Base-by-base conservation (phyloP, 2,329 filamentous ascomycete species). In the Exophiala mesophila region DNA sequence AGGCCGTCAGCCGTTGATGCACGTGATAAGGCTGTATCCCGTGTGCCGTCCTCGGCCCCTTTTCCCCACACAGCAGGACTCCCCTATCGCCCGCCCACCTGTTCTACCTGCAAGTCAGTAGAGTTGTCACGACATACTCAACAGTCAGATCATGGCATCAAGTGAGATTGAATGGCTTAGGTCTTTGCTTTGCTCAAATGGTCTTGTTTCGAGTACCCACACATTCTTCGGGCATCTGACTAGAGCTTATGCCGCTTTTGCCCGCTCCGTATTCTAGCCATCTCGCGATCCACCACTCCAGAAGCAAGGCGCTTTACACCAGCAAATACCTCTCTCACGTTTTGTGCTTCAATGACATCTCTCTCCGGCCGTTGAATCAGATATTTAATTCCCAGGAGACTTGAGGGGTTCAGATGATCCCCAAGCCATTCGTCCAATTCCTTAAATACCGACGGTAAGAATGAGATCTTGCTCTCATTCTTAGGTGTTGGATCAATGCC, bases 171-270 rank as follows among this genome's bases (percentile, higher is more conserved):
- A n/a, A n/a, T n/a, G n/a, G n/a, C n/a, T n/a, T n/a, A n/a, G n/a
- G n/a, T n/a, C n/a, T n/a, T n/a, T n/a, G n/a, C n/a, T n/a, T n/a
- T n/a, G n/a, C n/a, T n/a, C n/a, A n/a, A n/a, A n/a, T n/a, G n/a
- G n/a, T n/a, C n/a, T n/a, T n/a, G n/a, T n/a, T n/a, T n/a, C n/a
- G n/a, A n/a, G n/a, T n/a, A n/a, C n/a, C n/a, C n/a, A n/a, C n/a
- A n/a, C n/a, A n/a, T n/a, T n/a, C n/a, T n/a, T n/a, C n/a, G n/a
- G n/a, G n/a, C 24, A 28, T 28, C 24, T 8, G 8, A 28, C 55
- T 70, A 95, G 62, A 97, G 68, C 71, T 97, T 97, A 69, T 97
- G 90, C 62, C 82, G 87, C 78, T 96, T 97, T 74, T 90, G 78
- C 12, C 90, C 88, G 48, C 73, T 79, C 1, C 87, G 87, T 60